Base-by-base conservation (phyloP, 192 early-diverging fungal species). In the Podila verticillata region DNA sequence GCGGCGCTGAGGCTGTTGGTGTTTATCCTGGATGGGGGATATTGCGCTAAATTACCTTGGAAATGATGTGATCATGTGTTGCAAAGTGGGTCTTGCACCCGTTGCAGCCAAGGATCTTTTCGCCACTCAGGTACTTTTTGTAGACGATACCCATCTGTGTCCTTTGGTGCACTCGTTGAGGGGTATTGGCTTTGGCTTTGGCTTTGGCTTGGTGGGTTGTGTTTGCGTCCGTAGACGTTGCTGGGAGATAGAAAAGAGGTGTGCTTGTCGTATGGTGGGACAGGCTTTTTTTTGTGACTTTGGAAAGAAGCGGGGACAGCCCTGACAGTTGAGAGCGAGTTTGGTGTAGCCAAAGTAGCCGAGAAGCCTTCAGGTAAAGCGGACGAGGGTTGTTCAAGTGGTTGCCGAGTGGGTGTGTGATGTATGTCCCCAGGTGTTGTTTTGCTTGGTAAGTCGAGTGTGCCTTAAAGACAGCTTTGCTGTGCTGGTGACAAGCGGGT, bases 11-110 rank as follows among this genome's bases (percentile, higher is more conserved):
- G n/a, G n/a, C n/a, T n/a, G n/a, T n/a, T n/a, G 10, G 20, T 3
- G 13, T 1, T 8, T 68, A 58, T 36, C 22, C 20, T 65, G 20
- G 24, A 22, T 65, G 30, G 22, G 3, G 15, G 4, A 20, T 44
- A 7, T 19, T 57, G 12, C 48, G n/a, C 9, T 35, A 29, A n/a
- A 32, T 20, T 79, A 89, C 88, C 77, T 84, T 89, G 28, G 85
- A 88, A 24, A 88, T 62, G 57, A 88, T 79, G 56, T 68, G 73
- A 26, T 83, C 82, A 39, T 54, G 66, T 49, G 88, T 87, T 26
- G 88, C 74, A 56, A 89, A 74, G 49, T 89, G 88, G 2, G 87
- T 87, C 61, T 81, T 74, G 66, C 88, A 89, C 19, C 72, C 63
- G 47, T 71, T 72, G 65, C 88, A 89, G 17, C 82, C 84, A 44